Conservation (phyloP, 768 basidiomycete species). For the Pleurotus sapidus region DNA sequence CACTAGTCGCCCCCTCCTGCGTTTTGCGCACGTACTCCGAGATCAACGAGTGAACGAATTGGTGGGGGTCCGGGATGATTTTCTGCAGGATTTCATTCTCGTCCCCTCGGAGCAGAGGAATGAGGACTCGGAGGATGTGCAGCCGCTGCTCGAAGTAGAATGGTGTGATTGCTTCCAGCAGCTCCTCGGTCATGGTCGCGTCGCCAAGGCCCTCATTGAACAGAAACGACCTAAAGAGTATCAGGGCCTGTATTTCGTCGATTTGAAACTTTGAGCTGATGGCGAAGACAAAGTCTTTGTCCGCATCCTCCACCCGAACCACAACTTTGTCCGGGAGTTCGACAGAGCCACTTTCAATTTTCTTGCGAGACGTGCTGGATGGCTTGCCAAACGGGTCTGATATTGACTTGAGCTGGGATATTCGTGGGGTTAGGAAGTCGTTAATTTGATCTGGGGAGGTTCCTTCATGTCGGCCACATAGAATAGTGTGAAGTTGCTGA, state of each 20-base stretch:
- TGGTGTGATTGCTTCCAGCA: conserved; percentile 69
- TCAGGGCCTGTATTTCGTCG: conserved; percentile 77
- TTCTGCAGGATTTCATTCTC: conserved; percentile 58
- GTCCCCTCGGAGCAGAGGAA: conserved; percentile 73
- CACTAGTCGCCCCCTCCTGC: conserved; percentile 36
- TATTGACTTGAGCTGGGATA: conserved; percentile 53
- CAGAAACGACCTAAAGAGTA: conserved; percentile 73
- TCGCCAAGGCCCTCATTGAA: conserved; percentile 69
- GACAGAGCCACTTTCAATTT: conserved; percentile 65
- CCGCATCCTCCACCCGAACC: conserved; percentile 61
- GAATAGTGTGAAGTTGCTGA: conserved; percentile 55
- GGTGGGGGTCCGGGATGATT: conserved; percentile 60
- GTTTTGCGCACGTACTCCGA: conserved; percentile 58
- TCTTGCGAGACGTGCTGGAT: conserved; percentile 61
- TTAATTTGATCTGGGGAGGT: conserved; percentile 55
- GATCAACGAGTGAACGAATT: conserved; percentile 63
- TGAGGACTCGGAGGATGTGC: conserved; percentile 62
- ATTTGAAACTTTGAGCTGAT: conserved; percentile 74
- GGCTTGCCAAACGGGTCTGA: conserved; percentile 69
- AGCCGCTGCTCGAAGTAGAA: conserved; percentile 85
- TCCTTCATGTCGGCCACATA: conserved; percentile 60
- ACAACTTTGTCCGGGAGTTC: conserved; percentile 64
- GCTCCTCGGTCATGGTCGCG: conserved; percentile 47
- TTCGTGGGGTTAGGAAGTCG: conserved; percentile 56
- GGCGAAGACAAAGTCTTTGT: conserved; percentile 67